Base-by-base conservation (phyloP, 805 yeast genomes). In the Candida tammaniensis region DNA sequence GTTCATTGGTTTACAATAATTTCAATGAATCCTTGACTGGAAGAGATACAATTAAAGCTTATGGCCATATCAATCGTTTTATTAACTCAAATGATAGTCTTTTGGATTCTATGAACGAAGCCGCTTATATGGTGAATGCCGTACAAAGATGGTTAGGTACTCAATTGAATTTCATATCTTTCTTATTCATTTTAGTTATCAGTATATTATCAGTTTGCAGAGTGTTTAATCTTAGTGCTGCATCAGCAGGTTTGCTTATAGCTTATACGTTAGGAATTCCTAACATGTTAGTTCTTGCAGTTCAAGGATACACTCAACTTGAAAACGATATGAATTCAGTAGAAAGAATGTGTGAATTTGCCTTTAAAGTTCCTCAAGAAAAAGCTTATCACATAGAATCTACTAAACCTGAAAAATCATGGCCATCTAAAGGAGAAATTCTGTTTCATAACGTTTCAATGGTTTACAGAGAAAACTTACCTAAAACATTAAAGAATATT, bases 361-460 rank as follows among this genome's bases (percentile, higher is more conserved):
- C 85, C 0, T 68, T 63, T 41, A 61, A 72, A n/a, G 57, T 86
- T 33, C 80, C 78, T 1, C 80, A 79, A 46, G 95, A 86, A 54
- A 83, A 80, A 1, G 70, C 83, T 0, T 74, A 72, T 55, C 73
- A 48, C 43, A 68, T 61, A 17, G n/a, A n/a, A n/a, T n/a, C 58
- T 48, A 44, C 49, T 13, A 47, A 58, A 7, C 79, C 80, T 2
- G 49, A 51, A 7, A 57, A 65, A 4, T 42, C 53, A 2, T 77
- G 82, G 83, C 82, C 82, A 10, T 51, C 47, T 5, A 27, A 52
- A 4, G 82, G 82, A 15, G 48, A 44, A 1, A 70, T 80, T 29
- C 47, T 52, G 16, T 79, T 79, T 47, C 55, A 62, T 3, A 53
- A 76, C 43, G 82, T 69, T 4, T 63, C 66, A 4, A 54, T 80